A percentile compares a stretch with the other conserved stretches of the same genome.
phyloP scores from a whole-genome alignment of 129 eudicot species.

The Flaveria sonorensis region DNA sequence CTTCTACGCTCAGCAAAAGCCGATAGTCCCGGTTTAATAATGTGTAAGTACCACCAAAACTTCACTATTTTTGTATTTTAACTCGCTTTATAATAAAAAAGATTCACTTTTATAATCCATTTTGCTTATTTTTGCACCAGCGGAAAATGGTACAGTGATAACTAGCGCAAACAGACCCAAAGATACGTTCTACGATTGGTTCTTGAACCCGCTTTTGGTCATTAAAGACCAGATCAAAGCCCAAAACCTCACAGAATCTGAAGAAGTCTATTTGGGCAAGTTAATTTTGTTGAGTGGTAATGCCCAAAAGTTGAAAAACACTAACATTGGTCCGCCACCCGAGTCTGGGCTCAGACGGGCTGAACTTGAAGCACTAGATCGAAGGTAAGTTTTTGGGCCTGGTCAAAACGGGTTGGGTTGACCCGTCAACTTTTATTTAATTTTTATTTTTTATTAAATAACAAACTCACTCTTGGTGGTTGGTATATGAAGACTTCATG shows the following conservation, averaged over 20 bases:
- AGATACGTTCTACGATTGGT: conserved; percentile 83
- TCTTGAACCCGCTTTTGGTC: conserved; percentile 76
- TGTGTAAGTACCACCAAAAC: conserved; percentile 47
- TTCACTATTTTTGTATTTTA: background rate
- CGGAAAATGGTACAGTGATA: conserved; percentile 64
- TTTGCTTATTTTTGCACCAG: conserved; percentile 35
- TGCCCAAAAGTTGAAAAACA: conserved; percentile 53
- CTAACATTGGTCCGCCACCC: conserved; percentile 55
- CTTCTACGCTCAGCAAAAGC: conserved; percentile 78
- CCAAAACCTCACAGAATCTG: conserved; percentile 56
- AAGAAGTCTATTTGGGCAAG: conserved; percentile 69
- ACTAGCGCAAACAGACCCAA: conserved; percentile 69
- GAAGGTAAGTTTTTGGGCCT: conserved; percentile 53
- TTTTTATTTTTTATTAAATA: background rate
- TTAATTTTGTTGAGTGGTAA: conserved; percentile 58
- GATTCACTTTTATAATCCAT: background rate
- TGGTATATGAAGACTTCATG: conserved; percentile 58
- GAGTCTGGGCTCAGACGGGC: conserved; percentile 76
- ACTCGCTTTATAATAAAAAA: background rate
- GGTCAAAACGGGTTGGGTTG: background rate
- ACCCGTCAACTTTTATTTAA: background rate
- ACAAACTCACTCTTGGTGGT: conserved; percentile 4
- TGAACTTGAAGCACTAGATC: conserved; percentile 78
- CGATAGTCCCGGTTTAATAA: conserved; percentile 54
- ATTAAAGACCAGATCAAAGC: conserved; percentile 88